Evolutionary conservation across 1,139 yeast genomes (phyloP), one percentile per base, ranked within the genome.

Genomic region (Candida smagusa): DNA sequence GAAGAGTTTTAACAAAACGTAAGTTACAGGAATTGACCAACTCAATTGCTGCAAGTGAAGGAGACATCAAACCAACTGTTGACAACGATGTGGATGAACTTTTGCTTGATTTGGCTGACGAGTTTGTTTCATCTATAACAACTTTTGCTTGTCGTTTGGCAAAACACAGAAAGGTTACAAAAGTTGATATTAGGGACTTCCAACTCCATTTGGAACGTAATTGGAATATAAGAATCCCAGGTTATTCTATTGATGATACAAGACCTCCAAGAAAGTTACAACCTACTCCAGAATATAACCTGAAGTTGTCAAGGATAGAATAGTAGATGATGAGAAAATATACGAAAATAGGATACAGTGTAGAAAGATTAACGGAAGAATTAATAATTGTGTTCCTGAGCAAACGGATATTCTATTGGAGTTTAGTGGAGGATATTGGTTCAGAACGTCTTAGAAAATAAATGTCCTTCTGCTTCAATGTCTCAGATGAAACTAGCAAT

Each of bases 21-120:
- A 90, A 92, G 56, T 70, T 92, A 42, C 76, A 85, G 39, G 98
- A 92, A 52, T 68, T 92, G 44, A 94, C 90, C 3, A 80, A 84
- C 48, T 77, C 85, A 2, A 86, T 92, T 7, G 89, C 90, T 6
- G 78, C 84, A 2, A 89, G 85, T 53, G 89, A 85, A 59, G 90
- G 92, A 21, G 94, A 87, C 50, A 87, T 92, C n/a, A 92, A 87
- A 50, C 85, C 95, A 3, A 77, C 79, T 6, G 82, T 92, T 39
- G 97, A 90, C 57, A 96, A 96, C 28, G 97, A 92, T 58, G 97
- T 89, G 11, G 97, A 92, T 59, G 97, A 90, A 49, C 65, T 90
- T 31, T 65, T 92, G 34, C 68, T 94, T 34, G 98, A 94, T 58
- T 68, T 92, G 40, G 97, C 98, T 0, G 99, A 94, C 57, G 98